Evolutionary conservation across 805 yeast species (phyloP), one percentile per base, ranked within the genome.

Genomic region (Scheffersomyces spartinae): DNA sequence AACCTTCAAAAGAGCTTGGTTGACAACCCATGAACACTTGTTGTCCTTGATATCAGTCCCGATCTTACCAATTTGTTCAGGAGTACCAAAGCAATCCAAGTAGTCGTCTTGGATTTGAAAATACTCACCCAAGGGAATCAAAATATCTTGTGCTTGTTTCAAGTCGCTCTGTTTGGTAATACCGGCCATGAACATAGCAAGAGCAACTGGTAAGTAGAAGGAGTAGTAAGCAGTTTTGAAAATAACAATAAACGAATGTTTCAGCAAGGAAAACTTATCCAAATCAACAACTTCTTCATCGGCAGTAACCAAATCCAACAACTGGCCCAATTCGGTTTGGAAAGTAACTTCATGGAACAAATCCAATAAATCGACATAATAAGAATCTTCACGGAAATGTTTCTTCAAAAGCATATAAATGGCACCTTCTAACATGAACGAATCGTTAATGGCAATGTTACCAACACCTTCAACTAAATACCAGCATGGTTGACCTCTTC

Each of bases 401-500:
- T 78, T 83, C 66, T 85, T 86, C 57, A 91, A 68, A 35, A 91
- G 59, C 32, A 84, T 61, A 59, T 91, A 91, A 41, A 91, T 85
- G 23, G 94, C 84, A 30, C 88, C 93, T 58, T 91, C 98, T 39
- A 91, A 68, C 91, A 91, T 83, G 55, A 91, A 91, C 3, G 98
- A 74, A 49, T 91, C 99, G 48, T 91, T 91, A 55, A 91, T 91
- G 32, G 99, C 98, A 49, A 91, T 78, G 50, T 84, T 84, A 20
- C 82, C 83, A 32, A 91, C 95, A 20, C 72, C 73, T 38, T 70
- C 74, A 18, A 60, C 68, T 47, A 67, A 74, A 64, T 85, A 91
- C 98, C 98, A 91, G 58, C 98, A 91, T 38, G 95, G 91, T 59
- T 88, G 96, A 32, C 96, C 98, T 54, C 98, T 78, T 68, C 98